Evolutionary conservation across 345 rosid genomes (phyloP).

Genomic region (Rubroshorea leprosula): DNA sequence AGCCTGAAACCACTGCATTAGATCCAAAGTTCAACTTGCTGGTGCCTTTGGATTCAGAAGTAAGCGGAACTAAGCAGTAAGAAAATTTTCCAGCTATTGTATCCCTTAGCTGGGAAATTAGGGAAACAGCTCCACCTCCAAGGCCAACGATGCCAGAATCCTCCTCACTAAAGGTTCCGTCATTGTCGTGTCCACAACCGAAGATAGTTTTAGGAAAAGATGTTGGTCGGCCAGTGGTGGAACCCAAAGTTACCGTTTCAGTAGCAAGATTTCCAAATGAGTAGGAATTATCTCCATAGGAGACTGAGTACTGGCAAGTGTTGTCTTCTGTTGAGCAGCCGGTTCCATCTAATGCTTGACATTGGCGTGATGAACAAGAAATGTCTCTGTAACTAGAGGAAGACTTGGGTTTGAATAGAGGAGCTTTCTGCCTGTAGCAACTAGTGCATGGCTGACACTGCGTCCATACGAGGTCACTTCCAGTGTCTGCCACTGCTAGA

Average conservation of each 20-base stretch:
- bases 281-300: constrained; percentile 36
- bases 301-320: constrained; percentile 27
- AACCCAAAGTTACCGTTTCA: constrained; percentile 37
- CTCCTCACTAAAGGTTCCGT: constrained; percentile 28
- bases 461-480: constrained; percentile 28
- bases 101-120: constrained; percentile 40
- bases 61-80: constrained; percentile 45
- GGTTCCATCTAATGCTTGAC: neutral
- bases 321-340: neutral
- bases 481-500: constrained; percentile 21
- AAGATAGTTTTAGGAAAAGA: constrained; percentile 25
- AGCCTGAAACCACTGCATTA: constrained; percentile 36
- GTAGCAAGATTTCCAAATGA: constrained; percentile 38
- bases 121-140: constrained; percentile 44
- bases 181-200: constrained; percentile 55
- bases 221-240: constrained; percentile 29
- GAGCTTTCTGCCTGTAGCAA: constrained; percentile 29
- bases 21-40: constrained; percentile 54
- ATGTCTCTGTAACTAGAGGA: constrained; percentile 36
- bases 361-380: constrained; percentile 28
- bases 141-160: constrained; percentile 56
- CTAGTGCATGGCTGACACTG: constrained; percentile 25
- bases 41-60: neutral
- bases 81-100: constrained; percentile 46
- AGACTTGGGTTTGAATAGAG: constrained; percentile 28